Evolutionary conservation across 2,329 filamentous ascomycete species (phyloP).

Genomic region (Zymoseptoria crescenta): DNA sequence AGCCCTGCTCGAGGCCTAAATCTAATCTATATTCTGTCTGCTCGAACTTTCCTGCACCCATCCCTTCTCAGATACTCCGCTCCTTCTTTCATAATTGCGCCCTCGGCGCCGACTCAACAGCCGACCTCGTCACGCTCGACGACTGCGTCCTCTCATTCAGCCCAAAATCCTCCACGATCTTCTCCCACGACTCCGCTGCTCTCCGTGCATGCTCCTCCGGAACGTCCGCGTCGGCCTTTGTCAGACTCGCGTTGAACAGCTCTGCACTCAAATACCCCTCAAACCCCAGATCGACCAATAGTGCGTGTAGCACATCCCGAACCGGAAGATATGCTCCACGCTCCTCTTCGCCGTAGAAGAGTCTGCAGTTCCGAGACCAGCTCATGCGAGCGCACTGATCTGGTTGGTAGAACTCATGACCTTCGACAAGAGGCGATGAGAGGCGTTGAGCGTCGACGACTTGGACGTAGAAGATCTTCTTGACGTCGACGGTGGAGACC

Average conservation of each 20-base stretch:
- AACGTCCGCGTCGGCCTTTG: slow-evolving; percentile 43
- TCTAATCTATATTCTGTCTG: background rate
- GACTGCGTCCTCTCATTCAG: slow-evolving; percentile 3
- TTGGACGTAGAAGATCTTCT: slow-evolving; percentile 68
- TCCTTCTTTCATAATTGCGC: background rate
- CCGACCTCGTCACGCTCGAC: background rate
- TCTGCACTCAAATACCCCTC: slow-evolving; percentile 65
- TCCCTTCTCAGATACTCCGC: background rate
- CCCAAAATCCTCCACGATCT: slow-evolving; percentile 34
- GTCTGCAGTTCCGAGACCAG: slow-evolving; percentile 67
- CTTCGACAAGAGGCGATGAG: slow-evolving; percentile 46
- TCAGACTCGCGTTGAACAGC: slow-evolving; percentile 57
- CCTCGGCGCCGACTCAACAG: background rate
- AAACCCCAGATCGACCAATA: slow-evolving; percentile 58
- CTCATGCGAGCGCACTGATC: slow-evolving; percentile 61
- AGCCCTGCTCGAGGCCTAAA: background rate
- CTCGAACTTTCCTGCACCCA: background rate
- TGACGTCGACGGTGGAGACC: slow-evolving; percentile 48
- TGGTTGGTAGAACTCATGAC: slow-evolving; percentile 51
- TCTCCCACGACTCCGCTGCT: slow-evolving; percentile 46
- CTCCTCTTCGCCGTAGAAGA: slow-evolving; percentile 58
- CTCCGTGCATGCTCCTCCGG: slow-evolving; percentile 50
- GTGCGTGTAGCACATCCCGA: slow-evolving; percentile 50
- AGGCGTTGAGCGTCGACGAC: slow-evolving; percentile 66
- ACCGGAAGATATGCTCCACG: slow-evolving; percentile 62